Evolutionary conservation across 352 stramenopile species (phyloP).

Genomic region (Globisporangium okanoganense): DNA sequence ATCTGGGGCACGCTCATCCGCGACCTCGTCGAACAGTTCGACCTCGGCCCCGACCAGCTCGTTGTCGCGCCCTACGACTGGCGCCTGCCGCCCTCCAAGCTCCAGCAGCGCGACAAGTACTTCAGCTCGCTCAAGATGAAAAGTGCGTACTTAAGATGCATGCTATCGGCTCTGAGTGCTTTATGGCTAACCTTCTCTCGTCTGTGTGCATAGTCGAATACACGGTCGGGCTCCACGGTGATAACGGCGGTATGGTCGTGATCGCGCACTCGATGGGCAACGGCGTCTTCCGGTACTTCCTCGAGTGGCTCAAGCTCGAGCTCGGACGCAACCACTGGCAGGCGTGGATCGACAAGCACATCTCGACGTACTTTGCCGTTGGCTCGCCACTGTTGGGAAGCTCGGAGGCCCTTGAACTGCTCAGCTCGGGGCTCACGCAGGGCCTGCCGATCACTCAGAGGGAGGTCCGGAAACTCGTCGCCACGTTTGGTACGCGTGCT

Average conservation of each 20-base stretch:
- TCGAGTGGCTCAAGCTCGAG: conserved; percentile 77
- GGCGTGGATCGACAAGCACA: conserved; percentile 69
- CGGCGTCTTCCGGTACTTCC: conserved; percentile 75
- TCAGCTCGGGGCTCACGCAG: conserved; percentile 59
- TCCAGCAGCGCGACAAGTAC: conserved; percentile 73
- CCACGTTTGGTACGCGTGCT: conserved; percentile 51
- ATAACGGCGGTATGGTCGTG: conserved; percentile 49
- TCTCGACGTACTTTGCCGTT: conserved; percentile 76
- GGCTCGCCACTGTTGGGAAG: conserved; percentile 69
- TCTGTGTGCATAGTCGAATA: conserved; percentile 48
- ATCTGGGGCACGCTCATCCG: conserved; percentile 68
- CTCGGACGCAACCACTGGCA: conserved; percentile 69
- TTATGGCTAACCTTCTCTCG: not conserved
- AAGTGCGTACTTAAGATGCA: conserved; percentile 29
- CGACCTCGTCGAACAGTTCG: conserved; percentile 67
- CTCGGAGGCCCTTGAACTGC: conserved; percentile 60
- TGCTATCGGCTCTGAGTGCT: not conserved
- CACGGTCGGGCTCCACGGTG: conserved; percentile 45
- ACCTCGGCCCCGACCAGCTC: conserved; percentile 59
- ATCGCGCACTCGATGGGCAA: conserved; percentile 85
- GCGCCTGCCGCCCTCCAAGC: conserved; percentile 62
- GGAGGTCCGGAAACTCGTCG: conserved; percentile 66
- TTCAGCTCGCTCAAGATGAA: conserved; percentile 71
- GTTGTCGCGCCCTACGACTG: conserved; percentile 80
- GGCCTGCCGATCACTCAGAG: conserved; percentile 60